Evolutionary conservation across 2,329 filamentous ascomycete genomes (phyloP).

Genomic region (Calonectria henricotiae): DNA sequence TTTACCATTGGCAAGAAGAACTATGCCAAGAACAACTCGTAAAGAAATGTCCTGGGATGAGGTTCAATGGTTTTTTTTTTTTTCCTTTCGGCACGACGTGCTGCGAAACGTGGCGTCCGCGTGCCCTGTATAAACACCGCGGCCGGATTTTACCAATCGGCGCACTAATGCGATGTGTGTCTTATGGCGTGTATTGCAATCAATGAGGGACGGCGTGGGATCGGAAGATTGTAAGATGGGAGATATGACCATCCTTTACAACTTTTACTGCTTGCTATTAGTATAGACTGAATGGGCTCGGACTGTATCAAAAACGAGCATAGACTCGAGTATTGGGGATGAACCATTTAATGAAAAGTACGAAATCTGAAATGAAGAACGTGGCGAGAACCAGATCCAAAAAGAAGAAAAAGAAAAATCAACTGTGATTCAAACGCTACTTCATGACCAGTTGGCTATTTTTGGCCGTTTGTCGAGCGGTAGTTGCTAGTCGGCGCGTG

Average conservation of each 20-base stretch:
- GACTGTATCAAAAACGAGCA: constrained; percentile 40
- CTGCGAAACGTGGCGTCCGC: constrained; percentile 36
- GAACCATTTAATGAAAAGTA: constrained; percentile 52
- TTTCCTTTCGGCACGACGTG: constrained; percentile 47
- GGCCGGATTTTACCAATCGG: constrained; percentile 47
- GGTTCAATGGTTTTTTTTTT: constrained; percentile 41
- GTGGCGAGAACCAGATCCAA: constrained; percentile 13
- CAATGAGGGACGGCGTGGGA: constrained; percentile 41
- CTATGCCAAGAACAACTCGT: constrained; percentile 78
- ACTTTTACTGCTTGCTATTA: constrained; percentile 29
- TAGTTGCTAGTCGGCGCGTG: constrained; percentile 10
- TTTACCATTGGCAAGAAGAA: constrained; percentile 93
- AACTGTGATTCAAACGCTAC: neutral
- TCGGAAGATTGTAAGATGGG: constrained; percentile 43
- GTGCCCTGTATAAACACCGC: constrained; percentile 52
- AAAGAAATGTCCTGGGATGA: constrained; percentile 34
- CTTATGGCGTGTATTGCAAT: constrained; percentile 48
- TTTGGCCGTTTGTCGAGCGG: constrained; percentile 21
- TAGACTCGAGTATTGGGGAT: constrained; percentile 44
- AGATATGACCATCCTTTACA: constrained; percentile 30
- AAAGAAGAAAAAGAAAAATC: too few relatives aligned
- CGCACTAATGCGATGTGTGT: constrained; percentile 50
- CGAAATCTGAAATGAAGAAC: constrained; percentile 35
- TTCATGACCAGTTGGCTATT: neutral
- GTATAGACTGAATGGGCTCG: constrained; percentile 49